Base-by-base conservation (phyloP, 805 yeast genomes). In the Pichia exigua region DNA sequence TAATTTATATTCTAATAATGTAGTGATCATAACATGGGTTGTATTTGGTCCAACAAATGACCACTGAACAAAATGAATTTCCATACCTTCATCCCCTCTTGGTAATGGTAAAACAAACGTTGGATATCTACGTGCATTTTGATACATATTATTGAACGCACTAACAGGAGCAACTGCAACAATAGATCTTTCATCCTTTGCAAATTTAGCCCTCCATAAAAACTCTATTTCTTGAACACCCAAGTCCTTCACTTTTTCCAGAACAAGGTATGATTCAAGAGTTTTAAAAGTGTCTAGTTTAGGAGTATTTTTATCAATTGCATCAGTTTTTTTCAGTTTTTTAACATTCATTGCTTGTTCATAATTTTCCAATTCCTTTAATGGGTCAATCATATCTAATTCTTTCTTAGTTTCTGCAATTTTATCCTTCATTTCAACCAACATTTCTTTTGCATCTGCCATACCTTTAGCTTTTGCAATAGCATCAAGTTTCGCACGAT, bases 1-100 rank as follows among this genome's bases (percentile, higher is more conserved):
- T 28, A 90, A 75, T 66, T 92, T 90, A 69, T 81, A 94, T 68
- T 94, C 98, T 1, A 94, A 91, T 57, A 94, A 75, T 0, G 97
- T 82, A 2, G 99, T 94, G 60, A 94, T 74, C 77, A 94, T 77
- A 64, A 95, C 88, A 69, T 94, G 97, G 1, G 87, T 74, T 2
- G 97, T 91, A 42, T 81, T 60, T 17, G 87, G 83, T 0, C 92
- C 96, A 15, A 85, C 91, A 65, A 89, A 87, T 20, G 81, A 75
- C 99, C 99, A 94, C 70, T 94, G 98, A 22, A 91, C 81, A 65
- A 85, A 89, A 64, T 94, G 97, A 70, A 94, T 76, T 69, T 94
- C 99, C 61, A 53, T 82, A 15, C 63, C 67, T 43, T 43, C 72
- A 39, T 72, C 71, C 20, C 73, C 80, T 59, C 83, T 80, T 6